Conservation (phyloP, 176 grass and related monocot species). For the Triticum urartu region DNA sequence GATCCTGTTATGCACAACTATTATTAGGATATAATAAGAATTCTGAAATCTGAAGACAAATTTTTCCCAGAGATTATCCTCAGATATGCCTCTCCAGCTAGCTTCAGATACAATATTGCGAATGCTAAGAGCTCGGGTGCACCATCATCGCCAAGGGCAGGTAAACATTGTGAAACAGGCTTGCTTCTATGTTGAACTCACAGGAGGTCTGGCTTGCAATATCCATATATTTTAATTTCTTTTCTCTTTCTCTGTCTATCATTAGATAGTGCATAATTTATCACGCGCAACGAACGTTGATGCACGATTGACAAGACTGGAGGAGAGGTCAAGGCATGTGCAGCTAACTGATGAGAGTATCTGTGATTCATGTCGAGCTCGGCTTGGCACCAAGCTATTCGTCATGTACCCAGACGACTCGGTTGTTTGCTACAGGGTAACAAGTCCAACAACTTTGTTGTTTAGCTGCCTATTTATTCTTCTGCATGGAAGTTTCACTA, state of each 20-base stretch:
- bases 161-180: slow-evolving; percentile 36
- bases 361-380: slow-evolving; percentile 78
- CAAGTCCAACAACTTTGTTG: not conserved
- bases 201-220: not conserved
- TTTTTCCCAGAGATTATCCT: slow-evolving; percentile 75
- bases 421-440: slow-evolving; percentile 94
- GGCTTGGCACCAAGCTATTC: slow-evolving; percentile 93
- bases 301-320: slow-evolving; percentile 70
- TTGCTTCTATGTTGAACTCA: not conserved
- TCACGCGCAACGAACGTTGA: slow-evolving; percentile 82
- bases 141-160: slow-evolving; percentile 94
- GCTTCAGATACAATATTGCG: slow-evolving; percentile 87
- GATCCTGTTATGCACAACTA: not conserved
- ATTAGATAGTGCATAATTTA: slow-evolving; percentile 82
- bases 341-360: slow-evolving; percentile 92
- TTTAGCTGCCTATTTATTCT: not conserved
- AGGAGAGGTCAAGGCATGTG: slow-evolving; percentile 96
- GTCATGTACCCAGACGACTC: slow-evolving; percentile 97
- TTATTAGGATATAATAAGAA: slow-evolving; percentile 8
- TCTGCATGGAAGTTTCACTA: not conserved
- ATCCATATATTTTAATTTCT: not conserved
- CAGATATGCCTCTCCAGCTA: slow-evolving; percentile 92
- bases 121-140: slow-evolving; percentile 90
- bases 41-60: slow-evolving; percentile 24
- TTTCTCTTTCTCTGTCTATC: slow-evolving; percentile 9